These are phyloP conservation scores for Colletotrichum falcatum DNA, from an alignment of 2,329 filamentous ascomycete species.

Conservation along the genomic window DNA sequence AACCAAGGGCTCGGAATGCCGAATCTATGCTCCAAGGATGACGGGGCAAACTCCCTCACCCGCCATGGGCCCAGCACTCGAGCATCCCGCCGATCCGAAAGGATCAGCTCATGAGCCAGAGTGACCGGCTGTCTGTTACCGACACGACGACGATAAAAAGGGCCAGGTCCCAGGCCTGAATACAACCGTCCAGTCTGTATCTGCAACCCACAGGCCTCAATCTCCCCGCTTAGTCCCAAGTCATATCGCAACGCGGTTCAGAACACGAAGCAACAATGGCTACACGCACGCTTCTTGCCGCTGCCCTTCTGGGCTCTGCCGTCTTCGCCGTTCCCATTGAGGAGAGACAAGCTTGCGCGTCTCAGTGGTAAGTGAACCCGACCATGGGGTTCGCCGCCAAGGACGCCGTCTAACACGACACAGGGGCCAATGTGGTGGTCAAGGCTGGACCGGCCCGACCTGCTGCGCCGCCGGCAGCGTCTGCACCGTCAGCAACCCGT, in stretches of 20 bases:
- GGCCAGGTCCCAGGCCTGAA: neutral
- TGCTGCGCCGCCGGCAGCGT: slow-evolving; percentile 56
- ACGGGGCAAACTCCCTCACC: slow-evolving; percentile 5
- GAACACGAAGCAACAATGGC: slow-evolving; percentile 34
- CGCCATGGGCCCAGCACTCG: slow-evolving; percentile 1
- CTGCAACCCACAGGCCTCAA: slow-evolving; percentile 8
- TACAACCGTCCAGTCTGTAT: neutral
- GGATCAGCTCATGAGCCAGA: neutral
- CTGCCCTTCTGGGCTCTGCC: slow-evolving; percentile 41
- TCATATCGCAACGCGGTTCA: neutral
- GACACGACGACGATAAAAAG: slow-evolving; percentile 25
- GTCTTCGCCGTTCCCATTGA: slow-evolving; percentile 57
- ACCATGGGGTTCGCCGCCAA: neutral
- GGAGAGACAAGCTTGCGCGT: slow-evolving; percentile 55
- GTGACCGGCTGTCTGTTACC: neutral
- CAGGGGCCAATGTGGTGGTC: slow-evolving; percentile 59
- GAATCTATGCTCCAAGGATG: slow-evolving; percentile 22
- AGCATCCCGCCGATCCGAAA: slow-evolving; percentile 36
- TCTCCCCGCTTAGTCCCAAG: neutral
- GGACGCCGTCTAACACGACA: slow-evolving; percentile 18
- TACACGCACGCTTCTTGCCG: slow-evolving; percentile 33
- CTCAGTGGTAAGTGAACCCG: slow-evolving; percentile 48
- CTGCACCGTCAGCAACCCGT: slow-evolving; percentile 53
- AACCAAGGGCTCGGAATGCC: slow-evolving; percentile 28
- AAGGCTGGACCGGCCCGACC: slow-evolving; percentile 57